Percentiles rank a stretch among this genome's conserved stretches.
phyloP scores from a whole-genome alignment of 129 eudicot species.

The Logfia minima region DNA sequence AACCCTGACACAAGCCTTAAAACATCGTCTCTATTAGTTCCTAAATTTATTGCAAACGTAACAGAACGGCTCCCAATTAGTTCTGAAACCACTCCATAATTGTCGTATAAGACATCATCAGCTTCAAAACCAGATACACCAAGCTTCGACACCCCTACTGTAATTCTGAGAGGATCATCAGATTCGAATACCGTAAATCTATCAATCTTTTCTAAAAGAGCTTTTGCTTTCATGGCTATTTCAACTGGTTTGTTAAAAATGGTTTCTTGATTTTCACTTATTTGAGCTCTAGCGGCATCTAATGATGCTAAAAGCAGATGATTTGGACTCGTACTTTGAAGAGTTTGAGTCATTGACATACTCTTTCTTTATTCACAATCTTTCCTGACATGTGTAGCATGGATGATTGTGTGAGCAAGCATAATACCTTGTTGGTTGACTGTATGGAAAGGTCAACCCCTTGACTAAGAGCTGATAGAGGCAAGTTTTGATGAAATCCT shows the following conservation, averaged over 20 bases:
- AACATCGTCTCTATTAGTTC: conserved; percentile 70
- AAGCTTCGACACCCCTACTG: conserved; percentile 59
- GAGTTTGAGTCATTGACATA: conserved; percentile 74
- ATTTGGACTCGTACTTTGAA: conserved; percentile 90
- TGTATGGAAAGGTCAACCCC: conserved; percentile 78
- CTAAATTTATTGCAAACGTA: conserved; percentile 63
- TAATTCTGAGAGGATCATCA: conserved; percentile 67
- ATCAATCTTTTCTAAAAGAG: conserved; percentile 38
- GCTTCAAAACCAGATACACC: conserved; percentile 84
- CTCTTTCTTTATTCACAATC: conserved; percentile 58
- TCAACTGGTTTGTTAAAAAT: conserved; percentile 51
- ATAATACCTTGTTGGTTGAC: conserved; percentile 88
- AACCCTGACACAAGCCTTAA: conserved; percentile 66
- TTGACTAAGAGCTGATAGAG: conserved; percentile 72
- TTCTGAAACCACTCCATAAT: conserved; percentile 62
- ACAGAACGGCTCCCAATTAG: conserved; percentile 70
- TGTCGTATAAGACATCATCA: conserved; percentile 55
- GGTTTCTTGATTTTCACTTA: conserved; percentile 43
- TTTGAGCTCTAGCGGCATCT: conserved; percentile 79
- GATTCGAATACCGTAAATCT: conserved; percentile 53
- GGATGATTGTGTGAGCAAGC: conserved; percentile 87
- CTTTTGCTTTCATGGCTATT: conserved; percentile 63
- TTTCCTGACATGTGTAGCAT: conserved; percentile 78
- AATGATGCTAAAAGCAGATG: conserved; percentile 75
- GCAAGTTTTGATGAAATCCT: conserved; percentile 71